Conservation (phyloP, 345 rosid genomes). For the Citrus mangshanensis region DNA sequence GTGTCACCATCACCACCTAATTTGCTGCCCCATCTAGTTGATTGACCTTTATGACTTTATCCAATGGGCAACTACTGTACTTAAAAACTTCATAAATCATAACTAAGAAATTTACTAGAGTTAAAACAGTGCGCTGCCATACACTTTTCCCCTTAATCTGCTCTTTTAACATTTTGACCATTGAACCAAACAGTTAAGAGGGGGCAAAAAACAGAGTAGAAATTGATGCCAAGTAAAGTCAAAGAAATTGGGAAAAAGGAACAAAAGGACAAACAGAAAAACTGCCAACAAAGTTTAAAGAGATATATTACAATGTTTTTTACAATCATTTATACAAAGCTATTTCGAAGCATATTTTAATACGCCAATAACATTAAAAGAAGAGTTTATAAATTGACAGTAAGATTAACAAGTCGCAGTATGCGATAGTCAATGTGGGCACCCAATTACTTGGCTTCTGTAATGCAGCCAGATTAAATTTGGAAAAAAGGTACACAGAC, state of each 20-base stretch:
- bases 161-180: conserved; percentile 25
- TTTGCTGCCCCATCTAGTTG: background rate
- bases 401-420: background rate
- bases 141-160: background rate
- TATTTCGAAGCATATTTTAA: no score
- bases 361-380: background rate
- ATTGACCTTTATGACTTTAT: background rate
- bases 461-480: background rate
- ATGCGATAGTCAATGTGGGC: no score
- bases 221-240: conserved; percentile 8
- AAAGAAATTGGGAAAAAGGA: background rate
- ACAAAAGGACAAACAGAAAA: background rate
- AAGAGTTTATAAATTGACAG: background rate
- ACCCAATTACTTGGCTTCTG: no score
- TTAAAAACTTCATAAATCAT: background rate
- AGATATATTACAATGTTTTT: background rate
- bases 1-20: background rate
- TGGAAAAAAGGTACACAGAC: background rate
- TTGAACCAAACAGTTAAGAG: conserved; percentile 28
- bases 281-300: background rate
- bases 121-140: background rate
- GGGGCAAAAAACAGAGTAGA: background rate
- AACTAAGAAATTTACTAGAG: no score
- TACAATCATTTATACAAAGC: no score
- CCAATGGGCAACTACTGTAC: background rate